A percentile compares a stretch with the other conserved stretches of the same genome.
phyloP scores from a whole-genome alignment of 768 basidiomycete genomes.

The Myochromella boudieri region DNA sequence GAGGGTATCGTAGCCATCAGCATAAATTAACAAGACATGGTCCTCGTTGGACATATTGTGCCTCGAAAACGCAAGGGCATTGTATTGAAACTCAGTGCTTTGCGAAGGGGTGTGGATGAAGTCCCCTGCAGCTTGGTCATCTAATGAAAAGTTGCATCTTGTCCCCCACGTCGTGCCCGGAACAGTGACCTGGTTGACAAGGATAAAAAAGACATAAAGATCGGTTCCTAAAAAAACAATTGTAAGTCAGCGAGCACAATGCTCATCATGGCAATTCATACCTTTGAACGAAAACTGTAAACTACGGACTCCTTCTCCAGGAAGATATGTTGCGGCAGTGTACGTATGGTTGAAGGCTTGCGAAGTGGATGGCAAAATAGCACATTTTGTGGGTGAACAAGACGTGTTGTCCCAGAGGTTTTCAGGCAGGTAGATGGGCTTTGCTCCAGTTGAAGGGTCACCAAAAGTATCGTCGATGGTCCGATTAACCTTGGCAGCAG shows the following conservation, averaged over 20 bases:
- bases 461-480: constrained; percentile 11
- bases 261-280: not conserved
- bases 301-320: constrained; percentile 18
- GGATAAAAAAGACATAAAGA: constrained; percentile 37
- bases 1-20: constrained; percentile 24
- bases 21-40: constrained; percentile 31
- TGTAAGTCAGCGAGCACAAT: not conserved
- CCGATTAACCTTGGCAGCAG: too few species aligned
- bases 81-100: constrained; percentile 26
- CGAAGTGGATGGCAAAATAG: constrained; percentile 19
- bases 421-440: constrained; percentile 4
- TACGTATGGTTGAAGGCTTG: constrained; percentile 28
- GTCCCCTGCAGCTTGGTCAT: constrained; percentile 20
- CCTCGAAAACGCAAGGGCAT: constrained; percentile 28
- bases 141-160: constrained; percentile 31
- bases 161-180: constrained; percentile 21
- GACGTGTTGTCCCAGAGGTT: not conserved
- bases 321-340: constrained; percentile 32
- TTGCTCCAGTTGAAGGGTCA: constrained; percentile 2
- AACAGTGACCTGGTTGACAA: constrained; percentile 25
- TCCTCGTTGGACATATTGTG: constrained; percentile 25
- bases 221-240: constrained; percentile 38
- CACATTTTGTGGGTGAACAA: constrained; percentile 18
- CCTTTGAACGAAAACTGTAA: constrained; percentile 29
- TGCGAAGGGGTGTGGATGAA: constrained; percentile 28